Conservation (phyloP, 1,284 basidiomycete species). For the Trametes versicolor region DNA sequence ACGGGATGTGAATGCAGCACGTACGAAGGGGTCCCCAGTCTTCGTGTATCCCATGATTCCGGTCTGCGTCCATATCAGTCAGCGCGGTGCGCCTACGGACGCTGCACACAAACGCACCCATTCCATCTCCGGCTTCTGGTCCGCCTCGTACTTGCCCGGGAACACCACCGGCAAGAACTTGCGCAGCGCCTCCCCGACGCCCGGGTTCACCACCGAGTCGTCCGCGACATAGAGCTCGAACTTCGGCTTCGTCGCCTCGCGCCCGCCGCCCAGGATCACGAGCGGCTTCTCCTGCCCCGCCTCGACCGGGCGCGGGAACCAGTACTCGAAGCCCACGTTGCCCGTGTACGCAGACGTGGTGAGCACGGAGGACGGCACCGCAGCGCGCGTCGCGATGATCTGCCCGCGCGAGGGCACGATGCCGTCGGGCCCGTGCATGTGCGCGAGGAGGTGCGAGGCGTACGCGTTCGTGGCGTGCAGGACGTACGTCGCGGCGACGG, state of each 20-base stretch:
- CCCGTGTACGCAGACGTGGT: conserved; percentile 37
- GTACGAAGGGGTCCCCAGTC: conserved; percentile 73
- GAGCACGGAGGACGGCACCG: conserved; percentile 48
- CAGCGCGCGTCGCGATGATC: conserved; percentile 69
- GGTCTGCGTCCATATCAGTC: conserved; percentile 56
- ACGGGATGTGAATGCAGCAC: conserved; percentile 44
- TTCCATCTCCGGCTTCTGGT: conserved; percentile 70
- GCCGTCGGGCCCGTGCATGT: conserved; percentile 58
- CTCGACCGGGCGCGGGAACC: conserved; percentile 76
- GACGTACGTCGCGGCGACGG: conserved; percentile 64
- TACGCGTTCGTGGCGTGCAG: conserved; percentile 88
- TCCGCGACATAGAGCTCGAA: conserved; percentile 68
- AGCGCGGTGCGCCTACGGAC: not conserved
- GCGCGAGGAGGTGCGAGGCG: conserved; percentile 70
- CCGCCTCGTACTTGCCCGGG: conserved; percentile 58
- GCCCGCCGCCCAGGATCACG: conserved; percentile 79
- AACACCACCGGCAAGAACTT: conserved; percentile 69
- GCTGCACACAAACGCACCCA: conserved; percentile 59
- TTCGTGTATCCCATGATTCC: conserved; percentile 86
- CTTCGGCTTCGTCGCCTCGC: conserved; percentile 53
- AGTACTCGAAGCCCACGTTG: conserved; percentile 75
- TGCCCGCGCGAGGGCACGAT: conserved; percentile 83
- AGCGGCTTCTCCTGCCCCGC: conserved; percentile 52
- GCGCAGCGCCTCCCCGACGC: conserved; percentile 60
- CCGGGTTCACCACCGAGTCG: conserved; percentile 63